These are phyloP conservation scores for Sesbania bispinosa DNA, from an alignment of 306 rosid species.

Conservation along the genomic window DNA sequence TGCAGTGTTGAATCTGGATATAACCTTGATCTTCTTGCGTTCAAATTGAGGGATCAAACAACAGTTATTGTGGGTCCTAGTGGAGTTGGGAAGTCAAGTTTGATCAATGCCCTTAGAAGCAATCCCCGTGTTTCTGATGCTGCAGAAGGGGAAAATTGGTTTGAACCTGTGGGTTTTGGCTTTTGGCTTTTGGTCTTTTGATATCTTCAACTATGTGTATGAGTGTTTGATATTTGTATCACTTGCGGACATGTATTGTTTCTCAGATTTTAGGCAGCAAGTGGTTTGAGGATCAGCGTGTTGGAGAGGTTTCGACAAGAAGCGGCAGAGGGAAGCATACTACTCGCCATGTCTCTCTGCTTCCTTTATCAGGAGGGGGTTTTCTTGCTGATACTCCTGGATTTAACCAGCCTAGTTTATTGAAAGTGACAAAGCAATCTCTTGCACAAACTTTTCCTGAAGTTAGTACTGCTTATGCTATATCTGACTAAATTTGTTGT, in stretches of 20 bases:
- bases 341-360: conserved; percentile 74
- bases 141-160: conserved; percentile 52
- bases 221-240: neutral
- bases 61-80: conserved; percentile 91
- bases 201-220: neutral
- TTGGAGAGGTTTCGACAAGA: conserved; percentile 85
- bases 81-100: conserved; percentile 96
- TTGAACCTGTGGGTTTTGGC: conserved; percentile 57
- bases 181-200: neutral
- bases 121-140: conserved; percentile 32
- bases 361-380: conserved; percentile 77
- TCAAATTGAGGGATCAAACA: conserved; percentile 69
- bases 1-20: conserved; percentile 75
- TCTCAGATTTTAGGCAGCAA: conserved; percentile 76
- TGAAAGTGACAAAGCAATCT: conserved; percentile 81
- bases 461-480: conserved; percentile 30
- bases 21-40: conserved; percentile 78
- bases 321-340: conserved; percentile 92
- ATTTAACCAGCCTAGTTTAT: conserved; percentile 84
- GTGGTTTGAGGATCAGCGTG: conserved; percentile 74
- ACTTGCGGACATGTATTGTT: neutral
- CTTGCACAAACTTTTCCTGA: conserved; percentile 79
- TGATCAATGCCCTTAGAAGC: conserved; percentile 78
- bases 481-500: neutral
- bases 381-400: conserved; percentile 97